These are phyloP conservation scores for Inosperma sp. DNA, from an alignment of 768 basidiomycete species.

Conservation along the genomic window DNA sequence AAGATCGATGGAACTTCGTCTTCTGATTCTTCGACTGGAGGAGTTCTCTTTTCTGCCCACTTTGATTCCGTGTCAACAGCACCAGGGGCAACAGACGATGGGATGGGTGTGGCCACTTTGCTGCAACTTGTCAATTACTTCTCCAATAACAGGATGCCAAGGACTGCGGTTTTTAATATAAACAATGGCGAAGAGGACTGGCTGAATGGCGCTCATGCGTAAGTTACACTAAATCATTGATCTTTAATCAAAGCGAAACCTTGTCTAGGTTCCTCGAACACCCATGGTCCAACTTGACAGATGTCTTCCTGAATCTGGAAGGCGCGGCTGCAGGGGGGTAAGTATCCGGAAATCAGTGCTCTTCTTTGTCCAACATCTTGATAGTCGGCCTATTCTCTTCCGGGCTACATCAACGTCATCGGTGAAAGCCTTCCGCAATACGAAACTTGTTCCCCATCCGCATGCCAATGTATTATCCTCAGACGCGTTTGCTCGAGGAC, in stretches of 20 bases:
- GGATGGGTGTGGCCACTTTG: slow-evolving; percentile 65
- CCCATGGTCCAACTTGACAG: slow-evolving; percentile 63
- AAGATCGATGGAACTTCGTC: slow-evolving; percentile 52
- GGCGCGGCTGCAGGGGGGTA: slow-evolving; percentile 78
- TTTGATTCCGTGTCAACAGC: slow-evolving; percentile 78
- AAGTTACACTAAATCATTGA: slow-evolving; percentile 4
- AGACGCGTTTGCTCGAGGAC: slow-evolving; percentile 62
- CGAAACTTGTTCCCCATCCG: slow-evolving; percentile 50
- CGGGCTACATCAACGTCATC: slow-evolving; percentile 59
- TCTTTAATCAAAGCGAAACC: not conserved
- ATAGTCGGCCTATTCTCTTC: slow-evolving; percentile 71
- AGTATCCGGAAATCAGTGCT: slow-evolving; percentile 13
- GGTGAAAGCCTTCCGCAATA: slow-evolving; percentile 46
- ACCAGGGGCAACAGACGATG: slow-evolving; percentile 73
- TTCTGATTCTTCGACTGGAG: slow-evolving; percentile 30
- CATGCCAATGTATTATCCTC: slow-evolving; percentile 68
- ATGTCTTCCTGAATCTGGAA: slow-evolving; percentile 76
- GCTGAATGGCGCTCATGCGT: slow-evolving; percentile 68
- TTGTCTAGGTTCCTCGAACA: slow-evolving; percentile 59
- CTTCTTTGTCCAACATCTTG: not conserved
- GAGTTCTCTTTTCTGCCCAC: slow-evolving; percentile 74
- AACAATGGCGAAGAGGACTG: slow-evolving; percentile 86
- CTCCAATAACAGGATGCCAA: slow-evolving; percentile 42
- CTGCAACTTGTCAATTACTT: slow-evolving; percentile 61
- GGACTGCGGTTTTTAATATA: slow-evolving; percentile 75